phyloP scores from a whole-genome alignment of 208 protist genomes.

The Leishmania martiniquensis region DNA sequence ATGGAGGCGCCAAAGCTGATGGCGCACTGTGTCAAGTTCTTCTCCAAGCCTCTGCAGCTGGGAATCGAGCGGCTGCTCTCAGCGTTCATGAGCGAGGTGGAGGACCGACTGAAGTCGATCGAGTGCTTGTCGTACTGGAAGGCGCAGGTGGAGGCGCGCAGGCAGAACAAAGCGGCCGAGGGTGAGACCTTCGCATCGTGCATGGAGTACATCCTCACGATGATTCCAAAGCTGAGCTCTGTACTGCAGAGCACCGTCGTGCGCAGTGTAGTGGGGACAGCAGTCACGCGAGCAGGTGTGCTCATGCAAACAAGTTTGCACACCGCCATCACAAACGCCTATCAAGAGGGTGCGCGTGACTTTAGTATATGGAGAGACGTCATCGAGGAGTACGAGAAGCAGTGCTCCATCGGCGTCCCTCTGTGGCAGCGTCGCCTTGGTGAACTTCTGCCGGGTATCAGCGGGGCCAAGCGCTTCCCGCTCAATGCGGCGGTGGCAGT shows the following conservation, averaged over 20 bases:
- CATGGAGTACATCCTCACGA: slow-evolving; percentile 71
- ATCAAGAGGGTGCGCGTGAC: slow-evolving; percentile 53
- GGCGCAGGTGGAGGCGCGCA: slow-evolving; percentile 47
- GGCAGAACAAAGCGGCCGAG: slow-evolving; percentile 25
- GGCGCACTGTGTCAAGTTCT: slow-evolving; percentile 64
- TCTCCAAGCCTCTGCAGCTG: slow-evolving; percentile 69
- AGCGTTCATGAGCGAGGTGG: slow-evolving; percentile 61
- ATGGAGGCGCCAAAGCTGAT: slow-evolving; percentile 78
- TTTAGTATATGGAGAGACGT: slow-evolving; percentile 61
- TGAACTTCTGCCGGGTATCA: slow-evolving; percentile 49
- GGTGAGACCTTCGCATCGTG: slow-evolving; percentile 51
- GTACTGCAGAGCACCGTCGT: slow-evolving; percentile 75
- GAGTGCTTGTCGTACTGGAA: slow-evolving; percentile 72
- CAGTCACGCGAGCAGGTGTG: slow-evolving; percentile 66
- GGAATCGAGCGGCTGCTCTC: slow-evolving; percentile 77
- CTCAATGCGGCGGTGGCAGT: slow-evolving; percentile 50
- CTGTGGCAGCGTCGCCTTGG: slow-evolving; percentile 68
- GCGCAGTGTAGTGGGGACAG: slow-evolving; percentile 78
- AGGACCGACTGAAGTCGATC: slow-evolving; percentile 57
- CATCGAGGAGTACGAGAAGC: slow-evolving; percentile 61
- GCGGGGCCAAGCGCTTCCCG: slow-evolving; percentile 71
- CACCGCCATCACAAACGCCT: slow-evolving; percentile 53
- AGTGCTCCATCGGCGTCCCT: slow-evolving; percentile 52
- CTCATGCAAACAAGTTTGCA: slow-evolving; percentile 67
- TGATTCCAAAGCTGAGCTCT: slow-evolving; percentile 64